Conservation (phyloP, 176 grass and related monocot genomes). For the Oryza glumipatula region DNA sequence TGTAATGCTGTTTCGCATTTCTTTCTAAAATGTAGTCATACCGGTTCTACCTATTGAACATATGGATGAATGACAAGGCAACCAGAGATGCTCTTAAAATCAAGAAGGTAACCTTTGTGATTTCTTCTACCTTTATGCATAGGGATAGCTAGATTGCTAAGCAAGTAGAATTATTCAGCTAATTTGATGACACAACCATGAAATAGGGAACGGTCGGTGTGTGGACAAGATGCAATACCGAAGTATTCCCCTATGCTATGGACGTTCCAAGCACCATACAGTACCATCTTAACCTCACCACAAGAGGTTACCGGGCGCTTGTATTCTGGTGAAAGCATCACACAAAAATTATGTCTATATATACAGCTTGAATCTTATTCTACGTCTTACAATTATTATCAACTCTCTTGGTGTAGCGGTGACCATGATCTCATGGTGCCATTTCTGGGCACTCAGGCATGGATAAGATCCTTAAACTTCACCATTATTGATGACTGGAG, state of each 20-base stretch:
- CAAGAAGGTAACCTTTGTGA: slow-evolving; percentile 46
- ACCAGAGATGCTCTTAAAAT: slow-evolving; percentile 47
- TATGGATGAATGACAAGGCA: slow-evolving; percentile 51
- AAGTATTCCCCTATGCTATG: not conserved
- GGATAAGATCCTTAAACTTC: not conserved
- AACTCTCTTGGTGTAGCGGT: slow-evolving; percentile 25
- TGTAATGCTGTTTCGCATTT: not conserved
- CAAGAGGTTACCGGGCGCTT: slow-evolving; percentile 49
- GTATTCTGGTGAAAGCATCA: slow-evolving; percentile 47
- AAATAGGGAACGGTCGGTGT: slow-evolving; percentile 48
- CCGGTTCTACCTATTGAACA: slow-evolving; percentile 40
- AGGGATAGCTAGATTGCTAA: not conserved
- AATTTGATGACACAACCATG: not conserved
- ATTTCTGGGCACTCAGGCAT: not conserved
- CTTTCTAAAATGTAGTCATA: slow-evolving; percentile 41
- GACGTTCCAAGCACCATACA: slow-evolving; percentile 49
- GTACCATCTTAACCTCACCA: slow-evolving; percentile 52
- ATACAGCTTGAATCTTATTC: not conserved
- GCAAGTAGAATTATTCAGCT: no score
- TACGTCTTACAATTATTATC: no score
- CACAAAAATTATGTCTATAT: not conserved
- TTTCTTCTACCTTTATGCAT: not conserved
- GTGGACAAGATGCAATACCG: slow-evolving; percentile 49
- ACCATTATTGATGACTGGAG: not conserved
- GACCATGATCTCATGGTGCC: slow-evolving; percentile 48